Evolutionary conservation across 1,139 yeast genomes (phyloP).

Genomic region (Pichia terricola): DNA sequence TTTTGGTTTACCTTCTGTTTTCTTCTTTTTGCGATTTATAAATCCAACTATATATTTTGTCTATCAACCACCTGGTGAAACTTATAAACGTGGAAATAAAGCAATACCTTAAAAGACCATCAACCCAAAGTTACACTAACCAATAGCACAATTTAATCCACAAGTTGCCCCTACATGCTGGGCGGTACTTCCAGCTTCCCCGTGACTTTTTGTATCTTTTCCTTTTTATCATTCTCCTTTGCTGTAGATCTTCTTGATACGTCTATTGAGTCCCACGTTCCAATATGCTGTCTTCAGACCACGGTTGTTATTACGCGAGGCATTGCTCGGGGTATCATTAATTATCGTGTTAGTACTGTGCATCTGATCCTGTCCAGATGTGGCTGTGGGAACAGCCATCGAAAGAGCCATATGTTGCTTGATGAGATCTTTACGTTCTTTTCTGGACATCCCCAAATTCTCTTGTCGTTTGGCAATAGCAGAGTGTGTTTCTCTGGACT

Average conservation of each 20-base stretch:
- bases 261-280: conserved; percentile 45
- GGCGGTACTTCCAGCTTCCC: no score
- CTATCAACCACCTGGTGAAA: no score
- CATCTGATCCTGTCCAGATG: no score
- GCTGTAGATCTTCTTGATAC: conserved; percentile 30
- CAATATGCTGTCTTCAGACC: conserved; percentile 49
- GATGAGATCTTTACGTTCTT: conserved; percentile 28
- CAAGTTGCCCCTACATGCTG: no score
- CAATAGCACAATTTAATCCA: no score
- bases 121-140: no score
- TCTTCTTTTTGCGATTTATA: no score
- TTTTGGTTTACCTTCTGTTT: no score
- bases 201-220: no score
- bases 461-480: conserved; percentile 26
- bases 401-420: conserved; percentile 12
- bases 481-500: conserved; percentile 43
- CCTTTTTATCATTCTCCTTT: conserved; percentile 8
- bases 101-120: no score
- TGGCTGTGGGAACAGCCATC: neutral
- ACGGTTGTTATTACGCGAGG: conserved; percentile 17
- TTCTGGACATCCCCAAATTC: conserved; percentile 21
- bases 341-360: neutral
- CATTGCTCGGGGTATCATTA: conserved; percentile 19
- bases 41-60: no score
- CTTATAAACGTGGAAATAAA: no score